Percentiles rank a stretch among this genome's conserved stretches.
These are phyloP conservation scores for Pyricularia pennisetigena DNA, from an alignment of 2,329 filamentous ascomycete genomes.

Conservation along the genomic window DNA sequence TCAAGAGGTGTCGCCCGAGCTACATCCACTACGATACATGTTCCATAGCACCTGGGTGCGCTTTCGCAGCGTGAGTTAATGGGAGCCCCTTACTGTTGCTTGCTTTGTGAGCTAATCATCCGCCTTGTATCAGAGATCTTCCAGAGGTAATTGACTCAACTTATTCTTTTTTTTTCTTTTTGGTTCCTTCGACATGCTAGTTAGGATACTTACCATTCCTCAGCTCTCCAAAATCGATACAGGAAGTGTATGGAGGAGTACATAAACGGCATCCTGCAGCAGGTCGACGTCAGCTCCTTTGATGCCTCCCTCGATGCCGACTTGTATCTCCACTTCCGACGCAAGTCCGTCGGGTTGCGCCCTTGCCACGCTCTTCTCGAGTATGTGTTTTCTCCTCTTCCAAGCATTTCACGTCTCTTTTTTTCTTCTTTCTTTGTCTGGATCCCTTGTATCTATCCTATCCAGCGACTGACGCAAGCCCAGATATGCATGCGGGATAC, in stretches of 20 bases:
- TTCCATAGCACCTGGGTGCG: constrained; percentile 1
- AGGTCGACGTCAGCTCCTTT: background rate
- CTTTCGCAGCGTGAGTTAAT: background rate
- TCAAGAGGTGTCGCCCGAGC: background rate
- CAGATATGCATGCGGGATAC: constrained; percentile 3
- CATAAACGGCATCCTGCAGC: background rate
- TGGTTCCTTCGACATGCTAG: background rate
- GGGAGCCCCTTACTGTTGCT: background rate
- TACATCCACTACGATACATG: background rate
- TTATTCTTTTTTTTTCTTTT: too few species aligned
- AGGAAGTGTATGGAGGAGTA: constrained; percentile 3
- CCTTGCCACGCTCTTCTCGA: constrained; percentile 2
- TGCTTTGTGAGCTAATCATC: background rate
- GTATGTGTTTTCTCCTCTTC: background rate
- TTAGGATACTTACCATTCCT: background rate
- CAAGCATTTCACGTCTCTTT: background rate
- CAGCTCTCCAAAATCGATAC: constrained; percentile 1
- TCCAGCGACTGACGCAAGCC: background rate
- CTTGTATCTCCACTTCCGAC: background rate
- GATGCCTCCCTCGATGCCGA: background rate
- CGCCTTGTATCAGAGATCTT: background rate
- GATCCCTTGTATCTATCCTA: too few species aligned
- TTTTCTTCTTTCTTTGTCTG: too few species aligned
- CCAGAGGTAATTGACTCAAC: background rate
- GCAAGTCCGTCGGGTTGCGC: background rate